A percentile compares a stretch with the other conserved stretches of the same genome.
phyloP scores from a whole-genome alignment of 768 basidiomycete species.

The Boletus bicolor region DNA sequence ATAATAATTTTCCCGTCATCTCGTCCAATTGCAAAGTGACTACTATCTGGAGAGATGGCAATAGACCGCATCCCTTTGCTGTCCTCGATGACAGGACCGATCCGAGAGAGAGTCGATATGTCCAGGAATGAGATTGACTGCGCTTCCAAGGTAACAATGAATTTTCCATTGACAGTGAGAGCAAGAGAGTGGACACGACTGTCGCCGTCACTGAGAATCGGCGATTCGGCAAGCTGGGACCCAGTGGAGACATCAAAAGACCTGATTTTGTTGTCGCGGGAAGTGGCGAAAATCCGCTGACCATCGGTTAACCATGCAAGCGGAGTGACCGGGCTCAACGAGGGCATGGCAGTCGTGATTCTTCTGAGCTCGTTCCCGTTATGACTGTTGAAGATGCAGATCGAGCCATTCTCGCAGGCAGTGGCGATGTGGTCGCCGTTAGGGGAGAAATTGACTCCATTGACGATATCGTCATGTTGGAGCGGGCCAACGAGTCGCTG shows the following conservation, averaged over 20 bases:
- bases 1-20: background rate
- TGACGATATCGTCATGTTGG: accelerated
- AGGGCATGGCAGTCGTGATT: background rate
- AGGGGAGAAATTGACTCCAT: background rate
- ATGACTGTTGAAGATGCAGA: background rate
- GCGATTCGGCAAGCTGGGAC: background rate
- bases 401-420: background rate
- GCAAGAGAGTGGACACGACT: too few relatives aligned
- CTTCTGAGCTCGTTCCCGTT: background rate
- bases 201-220: background rate
- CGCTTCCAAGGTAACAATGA: too few relatives aligned
- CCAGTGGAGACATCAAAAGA: background rate
- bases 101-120: too few relatives aligned
- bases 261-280: background rate
- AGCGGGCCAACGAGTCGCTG: background rate
- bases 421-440: background rate
- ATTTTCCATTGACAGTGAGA: too few relatives aligned
- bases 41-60: background rate
- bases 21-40: background rate
- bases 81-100: background rate
- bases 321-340: background rate
- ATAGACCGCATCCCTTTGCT: background rate
- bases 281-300: background rate
- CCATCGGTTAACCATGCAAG: background rate
- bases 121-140: too few relatives aligned